Evolutionary conservation across 371 early-diverging fungal genomes (phyloP), one percentile per base, ranked within the genome.

Genomic region (Mucor saturninus): DNA sequence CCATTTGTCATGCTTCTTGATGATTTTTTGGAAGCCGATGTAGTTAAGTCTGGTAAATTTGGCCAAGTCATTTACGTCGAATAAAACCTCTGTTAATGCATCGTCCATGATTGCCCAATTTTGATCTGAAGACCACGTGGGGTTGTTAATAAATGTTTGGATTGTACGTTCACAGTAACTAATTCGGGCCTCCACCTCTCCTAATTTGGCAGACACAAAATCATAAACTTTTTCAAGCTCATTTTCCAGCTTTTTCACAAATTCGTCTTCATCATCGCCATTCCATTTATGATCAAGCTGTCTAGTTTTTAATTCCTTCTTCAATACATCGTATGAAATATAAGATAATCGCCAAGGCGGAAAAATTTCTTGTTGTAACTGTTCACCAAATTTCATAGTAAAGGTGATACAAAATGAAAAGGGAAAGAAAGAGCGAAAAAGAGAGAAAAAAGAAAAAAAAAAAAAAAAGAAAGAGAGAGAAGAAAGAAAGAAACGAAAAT

Each of bases 1-100:
- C 75, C 77, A 78, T 54, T 95, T 96, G 80, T 97, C 98, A 68
- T 96, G 96, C 74, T 97, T 96, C 72, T 95, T 96, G 59, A 98
- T 74, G 40, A 96, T 93, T 81, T 95, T 97, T 70, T 94, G 86
- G 69, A 97, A 95, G 6, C 93, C 99, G 5, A 93, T 89, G 65
- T 92, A 94, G 81, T 98, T 98, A 62, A 97, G 73, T 5, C 96
- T 89, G 2, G 93, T 90, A 73, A 92, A 98, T 72, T 91, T 91
- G 32, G 95, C 89, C 60, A 97, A 81, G 68, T 94, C 93, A 66
- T 89, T 92, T 32, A 94, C 86, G 65, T 96, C 96, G 60, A 83
- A 83, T 1, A 81, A 65, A 4, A 76, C 75, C 54, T 81, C 81
- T 15, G 79, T 78, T 30, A 81, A 52, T 28, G 75, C 78, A 40